Percentiles rank a stretch among this genome's conserved stretches.
phyloP scores from a whole-genome alignment of 1,284 basidiomycete genomes.

The Microbotryomycetes sp. region DNA sequence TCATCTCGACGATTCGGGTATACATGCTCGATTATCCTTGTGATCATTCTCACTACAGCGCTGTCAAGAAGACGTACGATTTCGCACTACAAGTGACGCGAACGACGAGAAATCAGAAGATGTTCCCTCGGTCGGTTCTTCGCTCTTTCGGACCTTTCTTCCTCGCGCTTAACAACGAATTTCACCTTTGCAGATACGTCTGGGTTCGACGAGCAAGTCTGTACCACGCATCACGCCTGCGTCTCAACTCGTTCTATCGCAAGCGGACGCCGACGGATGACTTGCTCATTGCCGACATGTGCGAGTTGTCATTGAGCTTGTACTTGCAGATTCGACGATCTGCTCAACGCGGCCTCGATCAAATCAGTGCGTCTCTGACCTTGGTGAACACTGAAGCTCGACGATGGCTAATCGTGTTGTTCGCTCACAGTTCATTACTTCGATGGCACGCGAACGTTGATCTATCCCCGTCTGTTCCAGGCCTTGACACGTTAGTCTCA shows the following conservation, averaged over 20 bases:
- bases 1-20: conserved; percentile 59
- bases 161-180: conserved; percentile 36
- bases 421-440: conserved; percentile 54
- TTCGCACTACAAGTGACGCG: conserved; percentile 37
- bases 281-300: conserved; percentile 64
- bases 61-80: conserved; percentile 34
- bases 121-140: conserved; percentile 39
- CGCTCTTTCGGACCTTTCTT: too few relatives aligned
- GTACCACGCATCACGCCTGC: conserved; percentile 53
- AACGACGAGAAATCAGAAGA: conserved; percentile 38
- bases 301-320: conserved; percentile 76
- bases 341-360: conserved; percentile 64
- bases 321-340: conserved; percentile 69
- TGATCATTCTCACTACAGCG: conserved; percentile 23
- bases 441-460: conserved; percentile 65
- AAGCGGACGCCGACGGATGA: conserved; percentile 74
- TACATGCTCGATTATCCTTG: conserved; percentile 68
- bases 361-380: conserved; percentile 54
- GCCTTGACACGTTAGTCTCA: conserved; percentile 52
- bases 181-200: conserved; percentile 48
- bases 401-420: neutral
- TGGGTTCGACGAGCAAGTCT: conserved; percentile 70
- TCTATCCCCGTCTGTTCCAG: conserved; percentile 49
- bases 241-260: conserved; percentile 74
- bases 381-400: conserved; percentile 5